Conservation (phyloP, 768 basidiomycete genomes). For the Tylopilus rubrobrunneus region DNA sequence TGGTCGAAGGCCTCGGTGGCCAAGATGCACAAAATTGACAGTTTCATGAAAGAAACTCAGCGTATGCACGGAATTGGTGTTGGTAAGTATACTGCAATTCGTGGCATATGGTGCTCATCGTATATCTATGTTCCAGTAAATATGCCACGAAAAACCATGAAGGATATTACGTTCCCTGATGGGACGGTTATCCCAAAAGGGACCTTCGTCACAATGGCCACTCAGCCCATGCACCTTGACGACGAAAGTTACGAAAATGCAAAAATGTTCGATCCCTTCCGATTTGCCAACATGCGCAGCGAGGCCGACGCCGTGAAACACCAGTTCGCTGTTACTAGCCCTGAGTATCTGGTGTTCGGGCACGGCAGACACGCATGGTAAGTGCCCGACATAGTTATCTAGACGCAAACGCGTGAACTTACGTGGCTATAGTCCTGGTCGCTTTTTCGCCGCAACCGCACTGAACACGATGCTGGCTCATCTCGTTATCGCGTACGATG, state of each 20-base stretch:
- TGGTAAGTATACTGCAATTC: constrained; percentile 12
- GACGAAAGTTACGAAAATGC: constrained; percentile 31
- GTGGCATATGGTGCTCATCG: neutral
- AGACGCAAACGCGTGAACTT: neutral
- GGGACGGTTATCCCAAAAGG: constrained; percentile 37
- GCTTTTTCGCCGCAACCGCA: constrained; percentile 7
- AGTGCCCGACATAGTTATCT: neutral
- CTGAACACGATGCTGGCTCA: constrained; percentile 17
- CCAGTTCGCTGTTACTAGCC: constrained; percentile 32
- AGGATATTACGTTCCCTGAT: constrained; percentile 29
- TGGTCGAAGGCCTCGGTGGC: constrained; percentile 16
- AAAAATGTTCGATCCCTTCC: constrained; percentile 20
- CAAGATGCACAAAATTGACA: constrained; percentile 19
- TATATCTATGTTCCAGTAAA: neutral
- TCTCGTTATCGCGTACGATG: constrained; percentile 14
- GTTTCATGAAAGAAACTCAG: constrained; percentile 18
- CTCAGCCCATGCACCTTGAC: constrained; percentile 23
- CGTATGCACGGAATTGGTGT: constrained; percentile 29
- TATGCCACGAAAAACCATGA: constrained; percentile 9
- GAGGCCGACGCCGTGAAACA: constrained; percentile 29
- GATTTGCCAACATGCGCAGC: constrained; percentile 39
- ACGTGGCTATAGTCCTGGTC: constrained; percentile 8
- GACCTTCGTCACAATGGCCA: constrained; percentile 22
- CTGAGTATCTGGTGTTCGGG: constrained; percentile 37
- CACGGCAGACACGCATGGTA: constrained; percentile 18